Conservation (phyloP, 1,139 yeast genomes). For the Geotrichum klebahnii region DNA sequence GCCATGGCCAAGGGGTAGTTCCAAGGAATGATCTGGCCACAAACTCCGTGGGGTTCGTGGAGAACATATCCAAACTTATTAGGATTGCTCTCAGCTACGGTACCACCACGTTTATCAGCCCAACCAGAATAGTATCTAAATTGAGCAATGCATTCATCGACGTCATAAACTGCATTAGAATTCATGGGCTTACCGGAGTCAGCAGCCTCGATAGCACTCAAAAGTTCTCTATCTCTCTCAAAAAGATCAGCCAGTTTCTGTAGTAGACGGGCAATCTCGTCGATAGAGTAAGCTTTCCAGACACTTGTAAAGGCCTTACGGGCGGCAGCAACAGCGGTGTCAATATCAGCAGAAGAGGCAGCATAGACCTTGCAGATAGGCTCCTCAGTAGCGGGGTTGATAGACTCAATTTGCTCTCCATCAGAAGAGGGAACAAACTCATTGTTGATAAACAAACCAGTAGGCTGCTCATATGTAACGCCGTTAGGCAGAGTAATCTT, state of each 20-base stretch:
- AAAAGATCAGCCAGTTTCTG: conserved; percentile 62
- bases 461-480: conserved; percentile 56
- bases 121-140: conserved; percentile 74
- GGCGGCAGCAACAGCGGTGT: conserved; percentile 57
- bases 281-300: conserved; percentile 49
- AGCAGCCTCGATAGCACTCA: conserved; percentile 72
- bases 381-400: conserved; percentile 57
- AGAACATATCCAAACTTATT: conserved; percentile 57
- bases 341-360: conserved; percentile 56
- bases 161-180: conserved; percentile 56
- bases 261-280: conserved; percentile 54
- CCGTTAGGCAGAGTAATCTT: conserved; percentile 61
- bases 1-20: conserved; percentile 82
- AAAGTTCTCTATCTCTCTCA: conserved; percentile 54
- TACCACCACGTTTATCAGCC: conserved; percentile 72
- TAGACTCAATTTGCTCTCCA: conserved; percentile 51
- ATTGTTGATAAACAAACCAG: conserved; percentile 61
- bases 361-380: conserved; percentile 51
- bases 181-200: conserved; percentile 75
- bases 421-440: conserved; percentile 51
- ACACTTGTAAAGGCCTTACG: conserved; percentile 48
- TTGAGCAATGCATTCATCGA: conserved; percentile 49
- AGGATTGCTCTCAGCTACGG: conserved; percentile 60
- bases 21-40: conserved; percentile 85
- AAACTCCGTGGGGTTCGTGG: conserved; percentile 70